phyloP scores from a whole-genome alignment of 1,139 yeast genomes.

The Sugiyamaella neomexicana region DNA sequence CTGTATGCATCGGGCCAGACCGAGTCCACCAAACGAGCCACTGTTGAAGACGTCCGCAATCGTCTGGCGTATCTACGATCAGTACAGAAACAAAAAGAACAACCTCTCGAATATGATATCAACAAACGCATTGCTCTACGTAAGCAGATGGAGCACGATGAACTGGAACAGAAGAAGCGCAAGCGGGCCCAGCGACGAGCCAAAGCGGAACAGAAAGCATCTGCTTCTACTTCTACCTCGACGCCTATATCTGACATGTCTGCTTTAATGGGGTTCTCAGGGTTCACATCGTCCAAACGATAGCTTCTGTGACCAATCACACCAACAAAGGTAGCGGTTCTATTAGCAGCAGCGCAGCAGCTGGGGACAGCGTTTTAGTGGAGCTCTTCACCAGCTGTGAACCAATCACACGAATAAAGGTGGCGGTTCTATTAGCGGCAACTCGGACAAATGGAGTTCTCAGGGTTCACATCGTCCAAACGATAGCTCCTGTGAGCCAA shows the following conservation, averaged over 20 bases:
- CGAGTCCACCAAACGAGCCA: conserved; percentile 36
- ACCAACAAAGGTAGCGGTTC: too few species aligned
- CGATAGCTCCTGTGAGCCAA: too few species aligned
- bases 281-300: conserved; percentile 39
- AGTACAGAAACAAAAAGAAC: conserved; percentile 40
- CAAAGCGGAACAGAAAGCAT: conserved; percentile 34
- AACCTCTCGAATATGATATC: conserved; percentile 46
- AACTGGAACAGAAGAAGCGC: conserved; percentile 23
- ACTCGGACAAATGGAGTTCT: conserved; percentile 76
- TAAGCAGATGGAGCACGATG: conserved; percentile 46
- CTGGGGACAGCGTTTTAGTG: too few species aligned
- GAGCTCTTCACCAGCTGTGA: too few species aligned
- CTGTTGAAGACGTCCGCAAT: conserved; percentile 41
- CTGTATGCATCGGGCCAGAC: conserved; percentile 38
- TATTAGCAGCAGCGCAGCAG: too few species aligned
- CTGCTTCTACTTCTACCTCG: conserved; percentile 27
- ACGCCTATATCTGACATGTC: conserved; percentile 37
- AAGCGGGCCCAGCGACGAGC: conserved; percentile 4
- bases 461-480: conserved; percentile 42
- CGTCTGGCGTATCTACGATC: conserved; percentile 37
- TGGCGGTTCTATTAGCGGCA: too few species aligned
- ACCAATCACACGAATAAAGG: too few species aligned
- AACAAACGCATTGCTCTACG: conserved; percentile 49
- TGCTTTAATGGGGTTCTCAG: conserved; percentile 60
- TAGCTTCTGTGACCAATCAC: neutral